A percentile compares a stretch with the other conserved stretches of the same genome.
Conservation (phyloP, 208 protist genomes). For the Entamoeba moshkovskii region DNA sequence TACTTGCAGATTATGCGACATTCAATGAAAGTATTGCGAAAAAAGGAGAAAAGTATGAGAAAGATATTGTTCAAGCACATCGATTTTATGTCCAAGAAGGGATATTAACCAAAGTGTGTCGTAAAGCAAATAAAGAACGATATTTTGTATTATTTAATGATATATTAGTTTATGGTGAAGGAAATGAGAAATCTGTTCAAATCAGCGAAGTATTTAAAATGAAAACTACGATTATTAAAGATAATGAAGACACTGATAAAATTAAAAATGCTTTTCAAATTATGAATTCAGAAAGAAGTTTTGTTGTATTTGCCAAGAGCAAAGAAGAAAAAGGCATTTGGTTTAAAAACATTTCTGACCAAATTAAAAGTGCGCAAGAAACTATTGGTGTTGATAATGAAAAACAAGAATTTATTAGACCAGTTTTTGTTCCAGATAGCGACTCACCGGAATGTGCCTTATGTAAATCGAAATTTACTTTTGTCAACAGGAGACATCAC, state of each 20-base stretch:
- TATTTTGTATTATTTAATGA: slow-evolving; percentile 11
- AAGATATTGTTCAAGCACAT: neutral
- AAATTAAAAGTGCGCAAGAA: neutral
- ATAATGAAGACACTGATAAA: neutral
- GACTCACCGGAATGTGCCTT: neutral
- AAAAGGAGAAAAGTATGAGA: neutral
- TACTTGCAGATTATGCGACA: neutral
- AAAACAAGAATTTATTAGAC: neutral
- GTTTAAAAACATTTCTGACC: neutral
- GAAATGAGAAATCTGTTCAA: too few species aligned
- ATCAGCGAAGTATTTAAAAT: neutral
- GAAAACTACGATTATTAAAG: neutral
- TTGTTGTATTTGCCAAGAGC: neutral
- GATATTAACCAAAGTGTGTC: neutral
- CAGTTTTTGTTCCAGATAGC: slow-evolving; percentile 26
- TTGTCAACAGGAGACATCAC: slow-evolving; percentile 31
- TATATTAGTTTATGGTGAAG: neutral
- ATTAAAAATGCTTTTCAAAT: neutral
- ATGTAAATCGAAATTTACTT: slow-evolving; percentile 22
- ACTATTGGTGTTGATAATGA: neutral
- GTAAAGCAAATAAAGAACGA: neutral
- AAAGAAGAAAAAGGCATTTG: neutral
- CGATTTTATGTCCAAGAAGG: neutral
- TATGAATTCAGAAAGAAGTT: neutral
- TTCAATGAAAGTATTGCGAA: neutral